Base-by-base conservation (phyloP, 805 yeast genomes). In the Lachancea meyersii region DNA sequence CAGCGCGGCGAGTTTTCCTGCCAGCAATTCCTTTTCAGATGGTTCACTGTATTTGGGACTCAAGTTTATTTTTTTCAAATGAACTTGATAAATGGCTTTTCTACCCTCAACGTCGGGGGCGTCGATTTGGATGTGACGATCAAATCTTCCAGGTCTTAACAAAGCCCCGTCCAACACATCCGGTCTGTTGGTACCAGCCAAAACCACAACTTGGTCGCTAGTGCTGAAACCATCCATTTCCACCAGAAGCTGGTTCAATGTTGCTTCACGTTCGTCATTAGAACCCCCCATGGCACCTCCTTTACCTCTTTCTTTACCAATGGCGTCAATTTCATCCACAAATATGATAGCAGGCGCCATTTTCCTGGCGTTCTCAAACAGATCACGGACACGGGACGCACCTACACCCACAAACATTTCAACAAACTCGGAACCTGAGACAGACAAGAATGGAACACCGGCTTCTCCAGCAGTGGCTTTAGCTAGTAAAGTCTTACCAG, bases 321-420 rank as follows among this genome's bases (percentile, higher is more conserved):
- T 94, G n/a, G 99, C 99, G 71, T 93, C 99, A 49, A 93, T 93
- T 68, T 93, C 99, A 71, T 93, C 99, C 39, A 93, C 89, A 55
- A 93, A 94, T n/a, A 93, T 79, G 57, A 93, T 93, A 27, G 95
- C 75, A 13, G 99, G 99, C 0, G 98, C 96, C 64, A 82, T 79
- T 60, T 86, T 86, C 57, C 97, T 76, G 1, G 98, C 98, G 22
- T 86, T 84, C 49, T 82, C 77, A 69, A 93, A 93, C 54, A 93
- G 70, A 63, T 93, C 98, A 63, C 98, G 88, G 22, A 93, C 98
- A 63, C 98, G 79, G 14, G 95, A 84, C 1, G 98, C 97, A 69
- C 98, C 98, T 19, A 91, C 97, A 72, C 98, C 98, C 23, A 89
- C 97, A 71, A 88, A 93, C 97, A 91, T 93, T 64, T 91, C 97